A percentile compares a stretch with the other conserved stretches of the same genome.
Evolutionary conservation across 2,329 filamentous ascomycete genomes (phyloP).

Genomic region (Monilinia aucupariae): DNA sequence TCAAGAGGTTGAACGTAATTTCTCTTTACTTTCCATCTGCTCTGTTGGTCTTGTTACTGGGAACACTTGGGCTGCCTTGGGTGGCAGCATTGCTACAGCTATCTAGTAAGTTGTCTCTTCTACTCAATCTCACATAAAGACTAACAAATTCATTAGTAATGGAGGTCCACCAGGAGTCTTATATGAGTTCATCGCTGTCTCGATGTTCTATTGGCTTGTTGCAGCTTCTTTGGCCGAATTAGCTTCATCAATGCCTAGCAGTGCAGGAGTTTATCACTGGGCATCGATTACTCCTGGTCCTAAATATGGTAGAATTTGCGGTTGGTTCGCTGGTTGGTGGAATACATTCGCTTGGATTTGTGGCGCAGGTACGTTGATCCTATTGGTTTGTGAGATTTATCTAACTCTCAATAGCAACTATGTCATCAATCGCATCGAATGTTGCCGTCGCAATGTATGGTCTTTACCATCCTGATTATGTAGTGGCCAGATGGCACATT

Average conservation of each 20-base stretch:
- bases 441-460: slow-evolving; percentile 45
- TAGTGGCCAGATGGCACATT: slow-evolving; percentile 45
- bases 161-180: slow-evolving; percentile 57
- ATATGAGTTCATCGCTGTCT: slow-evolving; percentile 54
- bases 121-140: background rate
- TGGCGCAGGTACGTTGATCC: slow-evolving; percentile 22
- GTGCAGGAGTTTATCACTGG: slow-evolving; percentile 46
- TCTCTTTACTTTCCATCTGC: slow-evolving; percentile 43
- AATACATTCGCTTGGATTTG: slow-evolving; percentile 44
- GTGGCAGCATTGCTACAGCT: slow-evolving; percentile 41
- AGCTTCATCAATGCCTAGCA: slow-evolving; percentile 30
- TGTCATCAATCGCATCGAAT: slow-evolving; percentile 39
- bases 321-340: slow-evolving; percentile 49
- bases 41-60: slow-evolving; percentile 43
- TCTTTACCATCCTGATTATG: slow-evolving; percentile 43
- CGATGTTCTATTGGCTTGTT: slow-evolving; percentile 47
- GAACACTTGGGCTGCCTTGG: slow-evolving; percentile 43
- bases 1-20: slow-evolving; percentile 47
- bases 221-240: slow-evolving; percentile 43
- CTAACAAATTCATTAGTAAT: slow-evolving; percentile 45
- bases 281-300: slow-evolving; percentile 44
- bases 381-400: background rate
- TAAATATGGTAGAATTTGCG: slow-evolving; percentile 42
- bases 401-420: slow-evolving; percentile 22
- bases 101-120: slow-evolving; percentile 22